These are phyloP conservation scores for Penicillium sp. DNA, from an alignment of 2,329 filamentous ascomycete genomes.

Conservation along the genomic window DNA sequence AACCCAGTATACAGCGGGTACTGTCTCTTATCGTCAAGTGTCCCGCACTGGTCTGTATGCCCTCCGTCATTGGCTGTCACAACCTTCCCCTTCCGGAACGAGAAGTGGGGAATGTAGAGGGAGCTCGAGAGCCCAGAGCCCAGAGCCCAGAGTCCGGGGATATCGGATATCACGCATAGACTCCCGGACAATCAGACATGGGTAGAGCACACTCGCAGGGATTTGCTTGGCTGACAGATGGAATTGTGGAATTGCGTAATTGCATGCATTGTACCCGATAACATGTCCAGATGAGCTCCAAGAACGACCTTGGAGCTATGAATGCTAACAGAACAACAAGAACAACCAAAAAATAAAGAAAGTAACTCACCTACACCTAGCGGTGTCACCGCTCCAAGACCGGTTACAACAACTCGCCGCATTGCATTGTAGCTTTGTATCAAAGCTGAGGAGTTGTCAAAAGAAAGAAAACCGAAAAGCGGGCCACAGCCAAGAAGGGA, in stretches of 20 bases:
- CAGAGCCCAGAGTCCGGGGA: slow-evolving; percentile 8
- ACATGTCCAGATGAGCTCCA: neutral
- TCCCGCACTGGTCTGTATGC: neutral
- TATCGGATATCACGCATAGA: neutral
- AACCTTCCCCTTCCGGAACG: slow-evolving; percentile 35
- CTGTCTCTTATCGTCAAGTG: neutral
- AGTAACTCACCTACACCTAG: slow-evolving; percentile 66
- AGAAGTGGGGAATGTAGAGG: slow-evolving; percentile 30
- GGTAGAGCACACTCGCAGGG: neutral
- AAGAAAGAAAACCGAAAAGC: slow-evolving; percentile 14
- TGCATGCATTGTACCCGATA: neutral
- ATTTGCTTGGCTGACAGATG: neutral
- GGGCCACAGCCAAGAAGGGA: slow-evolving; percentile 35
- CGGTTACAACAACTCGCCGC: slow-evolving; percentile 76
- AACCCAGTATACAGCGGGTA: neutral
- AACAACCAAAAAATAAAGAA: neutral
- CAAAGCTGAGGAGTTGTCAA: neutral
- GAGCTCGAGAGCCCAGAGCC: neutral
- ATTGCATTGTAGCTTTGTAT: slow-evolving; percentile 31
- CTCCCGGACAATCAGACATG: neutral
- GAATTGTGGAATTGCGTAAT: neutral
- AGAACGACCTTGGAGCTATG: neutral
- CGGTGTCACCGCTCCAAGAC: slow-evolving; percentile 78
- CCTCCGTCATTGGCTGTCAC: slow-evolving; percentile 25
- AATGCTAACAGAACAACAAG: slow-evolving; percentile 6